Conservation (phyloP, 2,329 filamentous ascomycete species). For the Pseudogymnoascus sp. region DNA sequence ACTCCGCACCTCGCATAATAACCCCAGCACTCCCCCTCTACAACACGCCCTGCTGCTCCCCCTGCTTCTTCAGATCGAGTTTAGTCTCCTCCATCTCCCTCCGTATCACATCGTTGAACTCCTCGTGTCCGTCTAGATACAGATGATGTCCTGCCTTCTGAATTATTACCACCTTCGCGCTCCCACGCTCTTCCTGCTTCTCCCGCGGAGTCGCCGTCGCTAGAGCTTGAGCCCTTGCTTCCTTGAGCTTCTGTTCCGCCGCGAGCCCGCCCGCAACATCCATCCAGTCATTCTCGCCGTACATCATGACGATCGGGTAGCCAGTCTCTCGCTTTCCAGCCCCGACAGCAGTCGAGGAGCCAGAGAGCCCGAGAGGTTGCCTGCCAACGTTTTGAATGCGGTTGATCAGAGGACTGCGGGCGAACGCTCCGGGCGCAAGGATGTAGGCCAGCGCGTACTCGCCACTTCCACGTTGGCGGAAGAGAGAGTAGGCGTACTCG, state of each 20-base stretch:
- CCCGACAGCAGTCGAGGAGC: background rate
- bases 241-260: slow-evolving; percentile 69
- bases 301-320: slow-evolving; percentile 84
- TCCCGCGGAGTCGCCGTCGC: slow-evolving; percentile 59
- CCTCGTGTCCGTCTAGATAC: slow-evolving; percentile 61
- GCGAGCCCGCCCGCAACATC: slow-evolving; percentile 79
- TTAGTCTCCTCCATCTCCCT: slow-evolving; percentile 55
- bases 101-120: slow-evolving; percentile 60
- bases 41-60: background rate
- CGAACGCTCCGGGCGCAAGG: slow-evolving; percentile 87
- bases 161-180: slow-evolving; percentile 75
- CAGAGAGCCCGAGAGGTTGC: slow-evolving; percentile 38
- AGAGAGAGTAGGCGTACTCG: slow-evolving; percentile 89
- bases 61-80: slow-evolving; percentile 18
- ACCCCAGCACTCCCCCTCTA: background rate
- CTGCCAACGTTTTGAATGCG: slow-evolving; percentile 80
- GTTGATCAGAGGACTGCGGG: slow-evolving; percentile 77
- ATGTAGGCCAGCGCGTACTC: slow-evolving; percentile 92
- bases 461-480: slow-evolving; percentile 83
- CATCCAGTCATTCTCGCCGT: slow-evolving; percentile 99
- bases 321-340: slow-evolving; percentile 42
- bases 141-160: slow-evolving; percentile 63
- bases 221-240: slow-evolving; percentile 54
- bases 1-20: background rate
- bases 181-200: slow-evolving; percentile 64